Percentiles rank a stretch among this genome's conserved stretches.
phyloP scores from a whole-genome alignment of 805 yeast genomes.

The Teunomyces aglyptinius region DNA sequence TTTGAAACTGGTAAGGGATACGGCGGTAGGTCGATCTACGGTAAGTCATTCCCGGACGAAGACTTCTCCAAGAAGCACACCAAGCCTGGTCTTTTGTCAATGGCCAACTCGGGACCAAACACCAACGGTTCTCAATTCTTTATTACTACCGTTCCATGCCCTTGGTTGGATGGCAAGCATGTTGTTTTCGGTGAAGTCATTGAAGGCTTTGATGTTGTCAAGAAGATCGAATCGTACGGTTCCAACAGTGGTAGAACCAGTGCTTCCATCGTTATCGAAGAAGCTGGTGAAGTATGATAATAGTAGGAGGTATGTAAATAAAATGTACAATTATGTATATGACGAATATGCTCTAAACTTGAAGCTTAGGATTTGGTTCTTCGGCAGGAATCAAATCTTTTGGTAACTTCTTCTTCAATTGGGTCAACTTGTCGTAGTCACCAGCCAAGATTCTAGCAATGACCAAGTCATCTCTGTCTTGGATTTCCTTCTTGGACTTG shows the following conservation, averaged over 20 bases:
- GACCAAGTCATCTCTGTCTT: conserved; percentile 70
- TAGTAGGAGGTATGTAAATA: neutral
- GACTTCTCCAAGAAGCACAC: conserved; percentile 73
- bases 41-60: conserved; percentile 62
- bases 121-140: conserved; percentile 91
- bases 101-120: conserved; percentile 94
- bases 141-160: conserved; percentile 63
- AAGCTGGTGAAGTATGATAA: conserved; percentile 22
- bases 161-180: conserved; percentile 29
- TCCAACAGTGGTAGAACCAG: conserved; percentile 18
- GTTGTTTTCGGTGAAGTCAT: conserved; percentile 27
- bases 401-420: conserved; percentile 51
- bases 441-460: conserved; percentile 81
- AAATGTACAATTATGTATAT: conserved; percentile 1
- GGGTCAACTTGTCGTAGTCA: conserved; percentile 72
- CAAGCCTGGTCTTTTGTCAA: conserved; percentile 78
- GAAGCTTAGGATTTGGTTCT: conserved; percentile 31
- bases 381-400: conserved; percentile 27
- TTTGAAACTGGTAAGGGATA: conserved; percentile 85
- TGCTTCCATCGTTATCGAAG: conserved; percentile 23
- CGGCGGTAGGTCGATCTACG: conserved; percentile 90
- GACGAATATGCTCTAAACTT: conserved; percentile 22
- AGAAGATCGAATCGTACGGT: conserved; percentile 25
- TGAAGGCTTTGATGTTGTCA: conserved; percentile 24
- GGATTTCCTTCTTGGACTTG: conserved; percentile 54